phyloP scores from a whole-genome alignment of 352 stramenopile species.

The Thraustotheca clavata region DNA sequence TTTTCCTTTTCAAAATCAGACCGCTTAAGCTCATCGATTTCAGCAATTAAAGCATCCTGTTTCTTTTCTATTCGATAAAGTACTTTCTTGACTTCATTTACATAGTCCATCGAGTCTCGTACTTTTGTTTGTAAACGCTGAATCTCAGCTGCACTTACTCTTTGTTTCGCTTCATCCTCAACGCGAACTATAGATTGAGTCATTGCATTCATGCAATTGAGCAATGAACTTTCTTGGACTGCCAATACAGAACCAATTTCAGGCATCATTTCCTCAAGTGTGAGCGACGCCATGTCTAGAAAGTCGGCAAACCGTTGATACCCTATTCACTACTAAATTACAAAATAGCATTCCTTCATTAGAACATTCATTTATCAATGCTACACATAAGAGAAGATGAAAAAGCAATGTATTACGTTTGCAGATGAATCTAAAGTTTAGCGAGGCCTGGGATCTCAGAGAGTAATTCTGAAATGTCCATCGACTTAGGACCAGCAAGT shows the following conservation, averaged over 20 bases:
- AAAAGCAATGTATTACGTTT: too few species aligned
- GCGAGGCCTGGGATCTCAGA: slow-evolving; percentile 54
- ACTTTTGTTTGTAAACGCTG: neutral
- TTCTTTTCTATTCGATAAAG: neutral
- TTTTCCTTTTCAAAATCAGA: neutral
- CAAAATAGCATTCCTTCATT: too few species aligned
- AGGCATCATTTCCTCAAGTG: slow-evolving; percentile 6
- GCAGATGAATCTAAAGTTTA: slow-evolving; percentile 65
- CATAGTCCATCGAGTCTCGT: neutral
- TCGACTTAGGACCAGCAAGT: slow-evolving; percentile 25
- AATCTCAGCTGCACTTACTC: neutral
- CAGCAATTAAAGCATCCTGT: neutral
- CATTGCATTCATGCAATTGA: neutral
- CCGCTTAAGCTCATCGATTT: neutral
- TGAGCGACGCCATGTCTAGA: too few species aligned
- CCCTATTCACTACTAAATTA: too few species aligned
- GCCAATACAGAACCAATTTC: neutral
- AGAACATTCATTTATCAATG: too few species aligned
- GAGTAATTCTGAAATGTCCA: slow-evolving; percentile 45
- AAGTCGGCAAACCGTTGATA: too few species aligned
- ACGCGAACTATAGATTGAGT: neutral
- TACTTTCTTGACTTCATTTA: neutral
- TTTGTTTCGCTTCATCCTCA: neutral
- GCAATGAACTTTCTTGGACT: neutral
- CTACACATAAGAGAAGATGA: too few species aligned